phyloP scores from a whole-genome alignment of 495 filamentous ascomycete genomes.

The Xylaria acuta region DNA sequence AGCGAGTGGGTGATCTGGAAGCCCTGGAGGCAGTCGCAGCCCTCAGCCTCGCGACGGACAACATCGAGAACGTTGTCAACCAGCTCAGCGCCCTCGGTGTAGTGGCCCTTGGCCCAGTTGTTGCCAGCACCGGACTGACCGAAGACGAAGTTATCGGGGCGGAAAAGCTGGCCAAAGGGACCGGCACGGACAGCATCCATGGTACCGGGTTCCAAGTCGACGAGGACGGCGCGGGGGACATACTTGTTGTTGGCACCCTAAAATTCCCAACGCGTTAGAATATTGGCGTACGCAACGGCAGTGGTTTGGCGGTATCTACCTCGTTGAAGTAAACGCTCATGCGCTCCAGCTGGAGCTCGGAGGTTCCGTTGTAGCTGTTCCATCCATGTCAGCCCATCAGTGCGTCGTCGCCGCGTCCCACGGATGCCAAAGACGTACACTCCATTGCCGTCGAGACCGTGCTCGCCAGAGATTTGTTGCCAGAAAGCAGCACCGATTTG shows the following conservation, averaged over 20 bases:
- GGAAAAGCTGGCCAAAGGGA: slow-evolving; percentile 99
- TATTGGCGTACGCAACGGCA: neutral
- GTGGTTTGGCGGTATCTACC: slow-evolving; percentile 58
- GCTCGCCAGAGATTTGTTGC: slow-evolving; percentile 97
- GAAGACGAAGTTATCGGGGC: slow-evolving; percentile 99
- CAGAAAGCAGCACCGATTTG: slow-evolving; percentile 99
- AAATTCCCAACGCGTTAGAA: slow-evolving; percentile 10
- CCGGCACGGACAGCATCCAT: slow-evolving; percentile 99
- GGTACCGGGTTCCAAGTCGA: slow-evolving; percentile 97
- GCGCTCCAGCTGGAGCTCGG: slow-evolving; percentile 98
- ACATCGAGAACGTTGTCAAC: slow-evolving; percentile 99
- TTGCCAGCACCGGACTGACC: slow-evolving; percentile 99
- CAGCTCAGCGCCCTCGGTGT: slow-evolving; percentile 99
- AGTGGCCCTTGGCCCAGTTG: slow-evolving; percentile 99
- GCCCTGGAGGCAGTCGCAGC: slow-evolving; percentile 99
- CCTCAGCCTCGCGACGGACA: slow-evolving; percentile 98
- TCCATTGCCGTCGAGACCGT: slow-evolving; percentile 96
- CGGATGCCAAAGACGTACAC: slow-evolving; percentile 48
- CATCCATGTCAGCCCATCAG: slow-evolving; percentile 39
- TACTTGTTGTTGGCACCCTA: slow-evolving; percentile 97
- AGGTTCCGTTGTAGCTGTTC: slow-evolving; percentile 93
- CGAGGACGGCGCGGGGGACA: slow-evolving; percentile 98
- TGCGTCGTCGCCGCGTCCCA: neutral
- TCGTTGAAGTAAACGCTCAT: slow-evolving; percentile 99
- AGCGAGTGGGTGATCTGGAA: slow-evolving; percentile 99